These are phyloP conservation scores for Raddia guianensis DNA, from an alignment of 176 grass and related monocot genomes.

Conservation along the genomic window DNA sequence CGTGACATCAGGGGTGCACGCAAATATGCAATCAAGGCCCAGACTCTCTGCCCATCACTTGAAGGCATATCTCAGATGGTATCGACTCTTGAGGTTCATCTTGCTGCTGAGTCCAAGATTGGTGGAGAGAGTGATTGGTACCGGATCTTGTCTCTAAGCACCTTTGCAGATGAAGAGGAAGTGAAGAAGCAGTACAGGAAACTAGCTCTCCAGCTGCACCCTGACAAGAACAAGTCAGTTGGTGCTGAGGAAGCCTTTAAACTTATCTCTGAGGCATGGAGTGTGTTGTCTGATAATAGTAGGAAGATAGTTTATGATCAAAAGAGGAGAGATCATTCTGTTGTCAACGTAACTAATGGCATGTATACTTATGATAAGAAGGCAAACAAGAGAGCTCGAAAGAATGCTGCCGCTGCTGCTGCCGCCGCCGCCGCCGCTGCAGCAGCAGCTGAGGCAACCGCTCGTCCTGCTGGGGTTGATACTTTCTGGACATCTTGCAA, in stretches of 20 bases:
- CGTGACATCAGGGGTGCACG: conserved; percentile 65
- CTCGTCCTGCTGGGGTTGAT: conserved; percentile 48
- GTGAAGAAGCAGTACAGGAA: conserved; percentile 93
- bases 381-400: conserved; percentile 70
- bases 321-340: conserved; percentile 67
- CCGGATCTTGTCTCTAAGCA: conserved; percentile 67
- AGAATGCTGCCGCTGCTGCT: conserved; percentile 36
- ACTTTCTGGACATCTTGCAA: conserved; percentile 98
- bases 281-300: conserved; percentile 80
- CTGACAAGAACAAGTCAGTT: conserved; percentile 91
- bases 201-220: conserved; percentile 80
- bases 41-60: conserved; percentile 70
- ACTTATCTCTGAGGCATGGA: conserved; percentile 85
- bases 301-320: conserved; percentile 77
- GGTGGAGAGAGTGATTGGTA: conserved; percentile 89
- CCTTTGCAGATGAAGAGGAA: conserved; percentile 77
- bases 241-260: conserved; percentile 87
- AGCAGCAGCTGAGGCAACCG: conserved; percentile 43
- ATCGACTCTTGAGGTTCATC: conserved; percentile 78
- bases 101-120: conserved; percentile 74
- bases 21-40: conserved; percentile 84
- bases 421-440: not conserved
- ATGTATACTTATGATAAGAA: conserved; percentile 64
- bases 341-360: conserved; percentile 58
- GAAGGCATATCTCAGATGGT: conserved; percentile 92